phyloP scores from a whole-genome alignment of 2,329 filamentous ascomycete genomes.

The Penicillium sp. region DNA sequence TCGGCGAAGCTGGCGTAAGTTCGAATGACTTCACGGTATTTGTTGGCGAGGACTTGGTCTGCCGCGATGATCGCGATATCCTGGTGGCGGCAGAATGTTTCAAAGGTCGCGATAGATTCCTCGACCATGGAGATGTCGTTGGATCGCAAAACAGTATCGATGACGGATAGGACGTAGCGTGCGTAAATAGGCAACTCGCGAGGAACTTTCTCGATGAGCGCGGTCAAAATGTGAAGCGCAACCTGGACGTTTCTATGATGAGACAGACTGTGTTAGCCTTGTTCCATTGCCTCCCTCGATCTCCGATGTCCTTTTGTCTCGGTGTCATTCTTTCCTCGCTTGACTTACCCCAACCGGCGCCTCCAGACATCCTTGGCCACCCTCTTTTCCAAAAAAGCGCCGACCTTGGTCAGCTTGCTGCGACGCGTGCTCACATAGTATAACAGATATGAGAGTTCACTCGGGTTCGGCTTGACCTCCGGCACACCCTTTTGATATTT shows the following conservation, averaged over 20 bases:
- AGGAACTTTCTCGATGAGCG: conserved; percentile 89
- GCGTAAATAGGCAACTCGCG: conserved; percentile 91
- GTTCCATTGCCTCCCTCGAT: no score
- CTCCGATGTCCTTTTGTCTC: background rate
- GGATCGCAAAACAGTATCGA: conserved; percentile 81
- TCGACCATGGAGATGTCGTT: conserved; percentile 92
- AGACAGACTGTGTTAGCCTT: conserved; percentile 17
- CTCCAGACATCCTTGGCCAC: conserved; percentile 91
- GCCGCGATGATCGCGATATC: conserved; percentile 84
- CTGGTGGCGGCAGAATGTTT: conserved; percentile 86
- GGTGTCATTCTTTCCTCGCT: background rate
- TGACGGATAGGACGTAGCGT: conserved; percentile 79
- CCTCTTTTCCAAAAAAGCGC: conserved; percentile 91
- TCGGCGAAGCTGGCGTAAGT: conserved; percentile 82
- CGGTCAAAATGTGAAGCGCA: conserved; percentile 88
- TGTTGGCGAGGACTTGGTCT: conserved; percentile 79
- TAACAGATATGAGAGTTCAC: conserved; percentile 93
- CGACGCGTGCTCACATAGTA: conserved; percentile 95
- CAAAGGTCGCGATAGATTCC: conserved; percentile 83
- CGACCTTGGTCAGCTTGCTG: conserved; percentile 96
- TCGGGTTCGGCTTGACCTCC: conserved; percentile 94
- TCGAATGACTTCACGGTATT: conserved; percentile 81
- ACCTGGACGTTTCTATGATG: conserved; percentile 85
- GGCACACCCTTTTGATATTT: conserved; percentile 87
- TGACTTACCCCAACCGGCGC: conserved; percentile 79